Conservation (phyloP, 2,329 filamentous ascomycete species). For the Pseudopyricularia javanii region DNA sequence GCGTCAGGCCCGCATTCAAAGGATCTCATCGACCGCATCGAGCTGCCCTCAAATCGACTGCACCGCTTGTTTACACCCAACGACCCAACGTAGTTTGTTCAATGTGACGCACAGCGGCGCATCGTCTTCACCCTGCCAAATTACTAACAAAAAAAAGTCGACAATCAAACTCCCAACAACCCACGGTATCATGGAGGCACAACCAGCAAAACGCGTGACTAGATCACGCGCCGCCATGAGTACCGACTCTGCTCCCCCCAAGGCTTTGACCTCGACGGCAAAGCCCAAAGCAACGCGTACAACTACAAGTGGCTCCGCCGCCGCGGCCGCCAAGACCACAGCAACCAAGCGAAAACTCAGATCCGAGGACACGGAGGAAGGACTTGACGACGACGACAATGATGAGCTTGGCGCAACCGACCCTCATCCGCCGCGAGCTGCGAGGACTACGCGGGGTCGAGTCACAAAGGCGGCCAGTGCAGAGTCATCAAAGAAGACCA, state of each 20-base stretch:
- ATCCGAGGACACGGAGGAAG: constrained; percentile 38
- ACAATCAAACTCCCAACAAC: background rate
- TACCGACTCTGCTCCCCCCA: constrained; percentile 20
- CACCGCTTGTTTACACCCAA: too few relatives aligned
- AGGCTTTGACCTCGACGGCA: constrained; percentile 31
- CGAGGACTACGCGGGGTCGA: constrained; percentile 22
- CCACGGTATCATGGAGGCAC: background rate
- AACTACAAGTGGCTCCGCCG: constrained; percentile 16
- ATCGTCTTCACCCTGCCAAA: too few relatives aligned
- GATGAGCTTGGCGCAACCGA: constrained; percentile 16
- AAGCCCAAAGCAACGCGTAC: constrained; percentile 30
- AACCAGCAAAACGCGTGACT: constrained; percentile 13
- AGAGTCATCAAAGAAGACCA: constrained; percentile 18
- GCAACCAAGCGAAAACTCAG: constrained; percentile 40
- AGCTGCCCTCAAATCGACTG: too few relatives aligned
- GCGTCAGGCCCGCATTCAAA: too few relatives aligned
- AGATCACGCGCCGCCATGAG: constrained; percentile 28
- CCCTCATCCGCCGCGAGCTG: constrained; percentile 22
- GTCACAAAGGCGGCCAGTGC: constrained; percentile 16
- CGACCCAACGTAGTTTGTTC: too few relatives aligned
- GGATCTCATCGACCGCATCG: too few relatives aligned
- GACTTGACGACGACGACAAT: constrained; percentile 26
- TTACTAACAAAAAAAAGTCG: too few relatives aligned
- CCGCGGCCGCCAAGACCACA: constrained; percentile 14
- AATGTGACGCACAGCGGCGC: too few relatives aligned